phyloP scores from a whole-genome alignment of 2,329 filamentous ascomycete genomes.

The Ceratocystis alfenasii region DNA sequence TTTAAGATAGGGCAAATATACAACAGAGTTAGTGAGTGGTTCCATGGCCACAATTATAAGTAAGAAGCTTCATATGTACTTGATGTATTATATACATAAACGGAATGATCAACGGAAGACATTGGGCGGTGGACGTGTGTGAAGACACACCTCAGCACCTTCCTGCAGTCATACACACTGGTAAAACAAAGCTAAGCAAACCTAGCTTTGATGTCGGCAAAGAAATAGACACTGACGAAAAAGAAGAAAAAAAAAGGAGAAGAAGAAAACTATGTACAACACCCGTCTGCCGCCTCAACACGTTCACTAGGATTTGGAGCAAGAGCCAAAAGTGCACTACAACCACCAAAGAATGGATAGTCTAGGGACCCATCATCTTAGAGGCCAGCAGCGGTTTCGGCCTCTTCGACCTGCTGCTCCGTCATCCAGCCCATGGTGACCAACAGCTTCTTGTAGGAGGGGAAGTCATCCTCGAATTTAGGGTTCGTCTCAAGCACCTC shows the following conservation, averaged over 20 bases:
- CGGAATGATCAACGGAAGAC: background rate
- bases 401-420: background rate
- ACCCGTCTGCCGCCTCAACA: too few relatives aligned
- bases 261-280: too few relatives aligned
- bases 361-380: background rate
- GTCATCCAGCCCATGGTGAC: slow-evolving; percentile 20
- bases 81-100: slow-evolving; percentile 6
- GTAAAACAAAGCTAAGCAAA: background rate
- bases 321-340: background rate
- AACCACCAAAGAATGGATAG: background rate
- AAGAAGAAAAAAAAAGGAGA: too few relatives aligned
- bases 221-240: too few relatives aligned
- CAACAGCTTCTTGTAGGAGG: slow-evolving; percentile 17
- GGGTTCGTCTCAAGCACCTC: slow-evolving; percentile 14
- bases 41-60: background rate
- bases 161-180: background rate
- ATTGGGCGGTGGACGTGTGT: too few relatives aligned
- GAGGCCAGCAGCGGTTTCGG: slow-evolving; percentile 4
- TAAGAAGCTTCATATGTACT: background rate
- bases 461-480: slow-evolving; percentile 19
- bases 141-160: background rate
- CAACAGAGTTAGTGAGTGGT: background rate
- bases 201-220: too few relatives aligned
- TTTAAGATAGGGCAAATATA: too few relatives aligned
- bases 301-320: too few relatives aligned